A percentile compares a stretch with the other conserved stretches of the same genome.
phyloP scores from a whole-genome alignment of 768 basidiomycete genomes.

The Cystobasidium tubakii region DNA sequence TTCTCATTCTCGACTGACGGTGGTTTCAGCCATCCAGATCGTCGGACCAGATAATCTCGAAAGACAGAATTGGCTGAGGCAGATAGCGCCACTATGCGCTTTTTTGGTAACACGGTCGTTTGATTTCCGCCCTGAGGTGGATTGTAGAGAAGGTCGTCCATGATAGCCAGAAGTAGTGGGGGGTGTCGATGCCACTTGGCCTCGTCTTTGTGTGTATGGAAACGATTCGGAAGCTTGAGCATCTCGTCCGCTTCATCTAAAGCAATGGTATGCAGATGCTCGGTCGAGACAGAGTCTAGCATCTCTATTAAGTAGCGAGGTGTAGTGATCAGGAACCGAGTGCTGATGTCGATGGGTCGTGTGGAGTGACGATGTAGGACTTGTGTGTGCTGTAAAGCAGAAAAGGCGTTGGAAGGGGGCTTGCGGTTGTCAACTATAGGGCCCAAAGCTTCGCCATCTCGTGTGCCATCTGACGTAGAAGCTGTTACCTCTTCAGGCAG shows the following conservation, averaged over 20 bases:
- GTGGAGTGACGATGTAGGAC: not conserved
- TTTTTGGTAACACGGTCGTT: not conserved
- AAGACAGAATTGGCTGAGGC: constrained; percentile 33
- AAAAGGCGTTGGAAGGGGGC: not conserved
- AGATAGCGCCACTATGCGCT: constrained; percentile 18
- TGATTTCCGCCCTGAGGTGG: not conserved
- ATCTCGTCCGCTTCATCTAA: constrained; percentile 31
- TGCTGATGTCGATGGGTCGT: not conserved
- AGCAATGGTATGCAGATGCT: constrained; percentile 9
- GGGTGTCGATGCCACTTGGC: constrained; percentile 23
- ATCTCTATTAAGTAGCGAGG: constrained; percentile 22
- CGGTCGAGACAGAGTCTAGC: not conserved
- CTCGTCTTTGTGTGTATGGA: constrained; percentile 20
- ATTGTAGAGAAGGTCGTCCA: constrained; percentile 17
- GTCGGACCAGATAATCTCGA: constrained; percentile 21
- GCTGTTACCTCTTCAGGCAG: not conserved
- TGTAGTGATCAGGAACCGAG: constrained; percentile 14
- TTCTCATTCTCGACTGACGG: not conserved
- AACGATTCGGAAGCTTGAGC: constrained; percentile 16
- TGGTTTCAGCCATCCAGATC: constrained; percentile 21
- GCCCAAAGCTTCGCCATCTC: no score
- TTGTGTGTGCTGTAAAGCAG: constrained; percentile 2
- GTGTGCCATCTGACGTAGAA: not conserved
- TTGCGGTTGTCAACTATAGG: not conserved
- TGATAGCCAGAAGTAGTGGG: constrained; percentile 9